A percentile compares a stretch with the other conserved stretches of the same genome.
Conservation (phyloP, 2,329 filamentous ascomycete genomes). For the Hyphodiscus sp. region DNA sequence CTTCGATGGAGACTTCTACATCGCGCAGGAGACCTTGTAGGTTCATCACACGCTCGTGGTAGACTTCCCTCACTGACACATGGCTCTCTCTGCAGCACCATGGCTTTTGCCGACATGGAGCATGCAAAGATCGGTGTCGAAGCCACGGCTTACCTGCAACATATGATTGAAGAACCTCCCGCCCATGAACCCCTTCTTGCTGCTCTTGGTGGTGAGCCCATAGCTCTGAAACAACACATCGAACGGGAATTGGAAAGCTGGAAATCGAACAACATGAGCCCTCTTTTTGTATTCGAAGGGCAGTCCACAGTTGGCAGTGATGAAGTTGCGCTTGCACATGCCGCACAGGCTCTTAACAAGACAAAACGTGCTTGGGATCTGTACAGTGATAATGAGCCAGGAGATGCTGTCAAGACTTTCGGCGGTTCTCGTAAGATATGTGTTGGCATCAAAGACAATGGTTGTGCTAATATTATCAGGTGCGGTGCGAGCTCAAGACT, state of each 20-base stretch:
- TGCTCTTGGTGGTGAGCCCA: slow-evolving; percentile 81
- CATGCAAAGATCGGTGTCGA: slow-evolving; percentile 76
- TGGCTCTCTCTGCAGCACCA: slow-evolving; percentile 11
- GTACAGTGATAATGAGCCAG: slow-evolving; percentile 75
- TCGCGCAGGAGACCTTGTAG: slow-evolving; percentile 9
- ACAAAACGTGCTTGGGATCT: slow-evolving; percentile 79
- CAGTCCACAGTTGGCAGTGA: slow-evolving; percentile 73
- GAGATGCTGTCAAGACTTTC: slow-evolving; percentile 79
- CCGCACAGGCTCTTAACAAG: slow-evolving; percentile 58
- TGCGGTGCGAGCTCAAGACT: slow-evolving; percentile 61
- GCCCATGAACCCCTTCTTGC: slow-evolving; percentile 82
- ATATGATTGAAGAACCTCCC: slow-evolving; percentile 62
- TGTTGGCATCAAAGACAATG: background rate
- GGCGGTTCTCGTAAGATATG: slow-evolving; percentile 63
- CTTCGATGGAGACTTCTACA: slow-evolving; percentile 10
- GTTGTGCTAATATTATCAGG: slow-evolving; percentile 42
- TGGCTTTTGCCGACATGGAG: slow-evolving; percentile 63
- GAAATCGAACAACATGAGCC: slow-evolving; percentile 62
- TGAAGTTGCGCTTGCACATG: slow-evolving; percentile 58
- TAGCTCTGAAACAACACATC: slow-evolving; percentile 69
- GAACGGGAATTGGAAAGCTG: slow-evolving; percentile 70
- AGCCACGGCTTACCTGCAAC: slow-evolving; percentile 80
- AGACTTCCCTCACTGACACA: background rate
- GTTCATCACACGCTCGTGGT: background rate
- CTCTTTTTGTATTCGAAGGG: slow-evolving; percentile 88